These are phyloP conservation scores for Macroventuria anomochaeta DNA, from an alignment of 2,329 filamentous ascomycete species.

Conservation along the genomic window DNA sequence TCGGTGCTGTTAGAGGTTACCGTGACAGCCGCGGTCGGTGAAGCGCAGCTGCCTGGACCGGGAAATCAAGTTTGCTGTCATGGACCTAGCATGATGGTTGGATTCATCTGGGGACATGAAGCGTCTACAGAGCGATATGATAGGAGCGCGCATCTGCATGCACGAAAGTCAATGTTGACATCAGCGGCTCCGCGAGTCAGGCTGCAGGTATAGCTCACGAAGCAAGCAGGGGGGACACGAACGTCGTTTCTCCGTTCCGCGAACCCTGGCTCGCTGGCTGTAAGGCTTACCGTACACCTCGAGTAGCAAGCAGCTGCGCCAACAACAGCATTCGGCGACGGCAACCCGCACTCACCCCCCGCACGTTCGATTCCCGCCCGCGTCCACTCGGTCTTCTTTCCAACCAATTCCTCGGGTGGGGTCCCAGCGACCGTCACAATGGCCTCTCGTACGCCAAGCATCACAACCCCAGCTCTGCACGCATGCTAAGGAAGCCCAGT, in stretches of 20 bases:
- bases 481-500: slow-evolving; percentile 63
- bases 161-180: slow-evolving; percentile 9
- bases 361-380: background rate
- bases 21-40: slow-evolving; percentile 17
- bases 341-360: slow-evolving; percentile 4
- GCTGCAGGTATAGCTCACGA: slow-evolving; percentile 6
- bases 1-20: slow-evolving; percentile 27
- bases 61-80: background rate
- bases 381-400: slow-evolving; percentile 20
- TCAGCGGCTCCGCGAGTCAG: slow-evolving; percentile 21
- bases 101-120: too few relatives aligned
- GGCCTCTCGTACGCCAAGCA: slow-evolving; percentile 61
- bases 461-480: slow-evolving; percentile 26
- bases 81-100: background rate
- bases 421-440: slow-evolving; percentile 60
- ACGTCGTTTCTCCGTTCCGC: slow-evolving; percentile 1
- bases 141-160: background rate
- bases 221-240: slow-evolving; percentile 1
- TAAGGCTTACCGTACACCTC: slow-evolving; percentile 28
- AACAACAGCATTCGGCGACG: slow-evolving; percentile 2
- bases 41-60: background rate
- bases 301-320: slow-evolving; percentile 26
- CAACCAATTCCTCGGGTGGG: slow-evolving; percentile 50
- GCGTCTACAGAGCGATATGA: background rate
- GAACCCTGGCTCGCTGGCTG: slow-evolving; percentile 31